Base-by-base conservation (phyloP, 1,284 basidiomycete genomes). In the Termitomyces sp. region DNA sequence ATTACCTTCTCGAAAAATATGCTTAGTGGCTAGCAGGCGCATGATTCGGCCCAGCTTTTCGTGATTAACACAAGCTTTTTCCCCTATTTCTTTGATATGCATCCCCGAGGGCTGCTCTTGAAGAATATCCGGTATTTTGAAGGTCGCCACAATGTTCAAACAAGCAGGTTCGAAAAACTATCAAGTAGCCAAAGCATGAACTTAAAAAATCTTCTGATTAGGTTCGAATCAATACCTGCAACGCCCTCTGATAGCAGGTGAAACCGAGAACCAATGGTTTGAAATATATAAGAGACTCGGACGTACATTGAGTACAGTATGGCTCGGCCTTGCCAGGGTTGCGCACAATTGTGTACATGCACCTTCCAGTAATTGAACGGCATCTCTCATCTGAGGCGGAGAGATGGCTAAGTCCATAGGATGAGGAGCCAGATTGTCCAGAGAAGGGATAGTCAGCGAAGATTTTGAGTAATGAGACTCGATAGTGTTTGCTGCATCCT, bases 1-100 rank as follows among this genome's bases (percentile, higher is more conserved):
- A n/a, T 21, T 48, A 71, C 70, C 69, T 65, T 74, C 73, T 13
- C 56, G 54, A 50, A 73, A 75, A 41, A 69, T 63, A 53, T 74
- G 71, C 39, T 68, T 68, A 1, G 69, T 66, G 3, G 68, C 67
- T 1, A 75, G 64, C 9, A 70, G 50, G 1, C 72, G 68, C 35
- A 75, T 50, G 30, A 73, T 60, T 4, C 71, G 62, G 0, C 62
- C 64, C 1, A 73, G 61, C 47, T 72, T 73, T 7, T 52, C 61
- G 13, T 60, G 54, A 28, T 69, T 63, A 1, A 67, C 49, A 1
- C 64, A 64, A 11, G 66, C 57, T 37, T 56, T 56, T 26, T 49
- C 41, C 9, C 60, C 57, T 2, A 72, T 54, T 9, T 68, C 65
- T 8, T 55, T 37, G 14, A 68, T 61, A 46, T 65, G 64, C 47